Base-by-base conservation (phyloP, 2,329 filamentous ascomycete species). In the Colletotrichum destructivum region DNA sequence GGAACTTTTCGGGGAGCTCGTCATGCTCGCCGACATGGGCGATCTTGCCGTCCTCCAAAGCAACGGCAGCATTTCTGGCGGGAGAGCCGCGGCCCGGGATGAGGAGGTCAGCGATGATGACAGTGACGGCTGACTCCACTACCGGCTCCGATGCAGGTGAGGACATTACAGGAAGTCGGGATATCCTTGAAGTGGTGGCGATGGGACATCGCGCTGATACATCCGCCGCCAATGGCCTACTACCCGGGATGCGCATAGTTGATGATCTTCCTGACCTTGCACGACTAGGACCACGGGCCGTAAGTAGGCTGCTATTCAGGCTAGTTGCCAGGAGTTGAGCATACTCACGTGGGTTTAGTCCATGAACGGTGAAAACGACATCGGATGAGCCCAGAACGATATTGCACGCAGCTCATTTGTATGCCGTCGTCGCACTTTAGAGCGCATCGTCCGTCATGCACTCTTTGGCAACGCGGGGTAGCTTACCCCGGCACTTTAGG, bases 31-130 rank as follows among this genome's bases (percentile, higher is more conserved):
- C 84, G 40, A 83, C 83, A 76, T 81, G 84, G 42, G 76, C 77
- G 61, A 87, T 86, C 56, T 78, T 81, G 47, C 74, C 77, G 54
- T 79, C 80, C 61, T 82, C 75, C 65, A 85, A 75, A 31, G 84
- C 79, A 31, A 87, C 73, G 6, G 81, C 81, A 18, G 77, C 82
- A 55, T 85, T 71, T 44, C 77, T 73, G 69, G 84, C 74, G 8
- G 85, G 84, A 13, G 83, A 70, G 6, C 84, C 85, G 21, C 80
- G 80, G n/a, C 85, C 85, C 2, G 86, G 86, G 47, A 88, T 87
- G 8, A 88, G 78, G 21, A 87, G 74, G 26, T 80, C 78, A 8
- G 81, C 77, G 13, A 62, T 63, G 55, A 81, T 76, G 66, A 76
- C 73, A 40, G 54, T 65, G 40, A 52, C 35, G 2, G 11, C 47